These are phyloP conservation scores for Sinapis alba DNA, from an alignment of 441 rosid species.

Conservation along the genomic window DNA sequence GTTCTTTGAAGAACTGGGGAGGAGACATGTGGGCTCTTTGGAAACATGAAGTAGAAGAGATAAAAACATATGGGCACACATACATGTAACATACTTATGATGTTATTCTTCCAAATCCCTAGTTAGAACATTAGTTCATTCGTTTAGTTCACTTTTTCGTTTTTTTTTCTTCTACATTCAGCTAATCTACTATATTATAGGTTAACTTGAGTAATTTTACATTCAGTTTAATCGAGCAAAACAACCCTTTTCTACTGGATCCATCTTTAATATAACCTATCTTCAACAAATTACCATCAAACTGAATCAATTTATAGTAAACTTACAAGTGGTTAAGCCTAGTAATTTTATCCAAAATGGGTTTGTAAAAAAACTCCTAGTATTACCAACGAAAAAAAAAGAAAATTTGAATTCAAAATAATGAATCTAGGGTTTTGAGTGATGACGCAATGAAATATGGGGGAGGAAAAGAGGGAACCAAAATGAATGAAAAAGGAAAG, in stretches of 20 bases:
- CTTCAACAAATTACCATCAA: neutral
- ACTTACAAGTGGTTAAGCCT: neutral
- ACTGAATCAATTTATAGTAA: neutral
- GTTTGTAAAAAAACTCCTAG: neutral
- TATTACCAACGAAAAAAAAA: neutral
- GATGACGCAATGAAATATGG: constrained; percentile 21
- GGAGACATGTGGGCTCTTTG: constrained; percentile 68
- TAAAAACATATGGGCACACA: constrained; percentile 41
- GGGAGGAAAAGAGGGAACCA: constrained; percentile 46
- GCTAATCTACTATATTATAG: neutral
- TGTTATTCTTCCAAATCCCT: constrained; percentile 37
- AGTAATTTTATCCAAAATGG: neutral
- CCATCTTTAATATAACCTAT: neutral
- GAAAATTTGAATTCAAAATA: neutral
- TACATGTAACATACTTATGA: constrained; percentile 22
- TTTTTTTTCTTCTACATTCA: neutral
- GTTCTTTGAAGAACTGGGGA: constrained; percentile 30
- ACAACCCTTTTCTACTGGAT: neutral
- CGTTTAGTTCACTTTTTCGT: neutral
- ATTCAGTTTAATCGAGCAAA: neutral
- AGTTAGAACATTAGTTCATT: neutral
- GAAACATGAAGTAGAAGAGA: constrained; percentile 34
- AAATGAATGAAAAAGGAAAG: constrained; percentile 53
- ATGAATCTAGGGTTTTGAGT: constrained; percentile 28
- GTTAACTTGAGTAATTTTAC: neutral